Percentiles rank a stretch among this genome's conserved stretches.
Evolutionary conservation across 345 rosid genomes (phyloP).

Genomic region (Melaleuca alternifolia): DNA sequence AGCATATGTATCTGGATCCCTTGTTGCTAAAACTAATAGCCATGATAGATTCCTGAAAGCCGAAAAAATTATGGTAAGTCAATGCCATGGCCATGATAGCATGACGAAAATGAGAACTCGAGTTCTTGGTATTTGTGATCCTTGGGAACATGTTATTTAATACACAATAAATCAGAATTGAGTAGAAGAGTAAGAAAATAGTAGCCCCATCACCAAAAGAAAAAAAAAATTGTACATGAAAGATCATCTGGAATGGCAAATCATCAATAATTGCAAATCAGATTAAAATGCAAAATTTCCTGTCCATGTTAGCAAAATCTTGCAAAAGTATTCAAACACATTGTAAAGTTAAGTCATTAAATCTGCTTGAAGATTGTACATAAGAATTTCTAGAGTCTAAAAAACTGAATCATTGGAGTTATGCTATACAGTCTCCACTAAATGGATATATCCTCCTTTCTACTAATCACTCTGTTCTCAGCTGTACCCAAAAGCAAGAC

Average conservation of each 20-base stretch:
- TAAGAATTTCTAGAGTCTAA: background rate
- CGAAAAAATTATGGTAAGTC: background rate
- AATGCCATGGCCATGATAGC: background rate
- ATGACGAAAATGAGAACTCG: background rate
- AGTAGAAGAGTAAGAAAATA: background rate
- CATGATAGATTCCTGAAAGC: conserved; percentile 67
- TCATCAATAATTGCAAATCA: background rate
- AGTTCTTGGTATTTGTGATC: background rate
- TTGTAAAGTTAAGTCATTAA: background rate
- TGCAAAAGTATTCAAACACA: background rate
- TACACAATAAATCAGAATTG: background rate
- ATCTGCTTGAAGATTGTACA: background rate
- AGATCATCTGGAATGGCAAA: background rate
- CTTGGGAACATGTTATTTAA: background rate
- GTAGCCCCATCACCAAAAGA: background rate
- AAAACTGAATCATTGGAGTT: background rate
- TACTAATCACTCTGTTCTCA: background rate
- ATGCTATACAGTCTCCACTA: background rate
- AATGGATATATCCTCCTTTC: background rate
- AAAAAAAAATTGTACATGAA: background rate
- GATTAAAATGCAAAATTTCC: background rate
- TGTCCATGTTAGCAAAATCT: background rate
- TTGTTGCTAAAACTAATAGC: conserved; percentile 84
- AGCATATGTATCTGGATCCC: conserved; percentile 86
- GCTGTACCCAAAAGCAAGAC: background rate